Conservation (phyloP, 768 basidiomycete species). For the Sutorius australiensis region DNA sequence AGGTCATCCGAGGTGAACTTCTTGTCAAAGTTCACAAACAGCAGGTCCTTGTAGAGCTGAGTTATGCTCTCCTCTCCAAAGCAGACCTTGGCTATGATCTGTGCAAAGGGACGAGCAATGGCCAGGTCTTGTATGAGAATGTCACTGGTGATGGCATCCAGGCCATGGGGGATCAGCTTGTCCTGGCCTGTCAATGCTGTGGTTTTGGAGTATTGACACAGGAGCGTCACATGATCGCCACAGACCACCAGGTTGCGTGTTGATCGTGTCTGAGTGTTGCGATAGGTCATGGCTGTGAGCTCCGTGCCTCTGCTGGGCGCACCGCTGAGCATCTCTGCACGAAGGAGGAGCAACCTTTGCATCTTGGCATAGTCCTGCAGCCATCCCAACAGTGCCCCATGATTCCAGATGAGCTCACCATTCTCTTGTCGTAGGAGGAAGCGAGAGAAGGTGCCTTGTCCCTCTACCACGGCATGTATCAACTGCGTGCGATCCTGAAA, state of each 20-base stretch:
- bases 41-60: background rate
- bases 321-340: conserved; percentile 9
- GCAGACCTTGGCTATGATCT: background rate
- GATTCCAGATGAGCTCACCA: background rate
- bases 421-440: background rate
- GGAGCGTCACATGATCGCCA: background rate
- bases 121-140: background rate
- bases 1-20: background rate
- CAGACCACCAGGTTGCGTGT: conserved; percentile 1
- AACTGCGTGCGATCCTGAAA: background rate
- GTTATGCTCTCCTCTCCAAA: background rate
- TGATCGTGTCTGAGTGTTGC: background rate
- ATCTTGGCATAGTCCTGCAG: conserved; percentile 12
- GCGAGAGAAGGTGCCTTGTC: background rate
- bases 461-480: accelerated
- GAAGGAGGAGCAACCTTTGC: background rate
- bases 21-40: background rate
- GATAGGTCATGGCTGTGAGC: background rate
- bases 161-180: conserved; percentile 1
- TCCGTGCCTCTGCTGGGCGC: conserved; percentile 15
- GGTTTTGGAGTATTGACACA: background rate
- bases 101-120: background rate
- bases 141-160: background rate
- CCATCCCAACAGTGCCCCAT: background rate
- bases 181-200: background rate